phyloP scores from a whole-genome alignment of 495 filamentous ascomycete genomes.

The Xylaria flabelliformis region DNA sequence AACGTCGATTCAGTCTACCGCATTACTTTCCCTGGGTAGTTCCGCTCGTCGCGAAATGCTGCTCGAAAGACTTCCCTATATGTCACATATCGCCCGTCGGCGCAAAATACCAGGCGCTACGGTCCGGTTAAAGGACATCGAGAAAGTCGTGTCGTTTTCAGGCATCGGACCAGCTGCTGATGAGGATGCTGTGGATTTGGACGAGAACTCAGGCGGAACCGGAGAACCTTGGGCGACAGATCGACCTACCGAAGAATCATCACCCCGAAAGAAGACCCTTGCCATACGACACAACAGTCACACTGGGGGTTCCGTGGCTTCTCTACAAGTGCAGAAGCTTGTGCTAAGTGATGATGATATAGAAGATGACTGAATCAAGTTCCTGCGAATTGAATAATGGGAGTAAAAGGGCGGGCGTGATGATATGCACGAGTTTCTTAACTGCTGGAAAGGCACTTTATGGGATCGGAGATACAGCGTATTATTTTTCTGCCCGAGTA shows the following conservation, averaged over 20 bases:
- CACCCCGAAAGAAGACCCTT: constrained; percentile 48
- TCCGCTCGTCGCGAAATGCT: constrained; percentile 75
- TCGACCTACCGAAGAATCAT: constrained; percentile 53
- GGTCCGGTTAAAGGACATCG: constrained; percentile 58
- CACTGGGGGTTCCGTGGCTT: constrained; percentile 29
- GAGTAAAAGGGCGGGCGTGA: neutral
- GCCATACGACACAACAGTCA: constrained; percentile 39
- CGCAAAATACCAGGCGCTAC: constrained; percentile 39
- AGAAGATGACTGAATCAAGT: constrained; percentile 70
- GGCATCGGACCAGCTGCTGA: constrained; percentile 54
- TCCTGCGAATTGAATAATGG: neutral
- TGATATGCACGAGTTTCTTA: neutral
- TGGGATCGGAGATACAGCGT: neutral
- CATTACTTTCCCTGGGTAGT: constrained; percentile 59
- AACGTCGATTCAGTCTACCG: constrained; percentile 33
- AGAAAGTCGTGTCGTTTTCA: constrained; percentile 71
- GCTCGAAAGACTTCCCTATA: constrained; percentile 84
- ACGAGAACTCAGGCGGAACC: constrained; percentile 49
- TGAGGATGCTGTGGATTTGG: constrained; percentile 56
- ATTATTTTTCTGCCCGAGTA: neutral
- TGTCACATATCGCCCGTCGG: constrained; percentile 65
- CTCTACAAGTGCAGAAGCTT: constrained; percentile 63
- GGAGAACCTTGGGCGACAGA: constrained; percentile 66
- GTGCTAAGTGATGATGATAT: constrained; percentile 96
- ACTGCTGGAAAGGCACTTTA: neutral